Base-by-base conservation (phyloP, 495 filamentous ascomycete species). In the Podospora bellae-mahoneyi region DNA sequence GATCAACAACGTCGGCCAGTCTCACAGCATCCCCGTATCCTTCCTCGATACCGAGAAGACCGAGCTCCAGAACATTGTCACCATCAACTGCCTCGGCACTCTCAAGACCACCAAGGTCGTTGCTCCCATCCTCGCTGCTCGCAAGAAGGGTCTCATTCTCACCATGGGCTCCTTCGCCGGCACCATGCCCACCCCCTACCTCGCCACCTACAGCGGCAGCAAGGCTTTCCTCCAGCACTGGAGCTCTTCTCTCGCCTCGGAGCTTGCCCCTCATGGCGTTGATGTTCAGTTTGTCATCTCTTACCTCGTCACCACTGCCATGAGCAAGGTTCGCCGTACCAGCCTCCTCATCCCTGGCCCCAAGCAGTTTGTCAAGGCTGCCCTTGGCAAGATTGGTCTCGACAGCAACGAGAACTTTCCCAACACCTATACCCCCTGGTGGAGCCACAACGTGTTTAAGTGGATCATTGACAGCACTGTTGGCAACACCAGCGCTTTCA, bases 171-270 rank as follows among this genome's bases (percentile, higher is more conserved):
- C 92, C 55, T 95, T 97, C 74, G 95, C 91, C 66, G 96, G 94
- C 66, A 85, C 93, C 68, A 82, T 95, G 67, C 96, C 96, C 19
- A 97, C 93, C 2, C 96, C 95, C 2, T 87, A 96, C 30, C 87
- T 99, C 18, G 95, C 96, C 23, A 97, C 94, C 6, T 99, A 99
- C 85, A 96, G 92, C 67, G 96, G 96, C 66, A 92, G 88, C 86
- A 99, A 99, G 83, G 94, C 96, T 27, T 99, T 99, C 85, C 85
- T 99, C 66, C 94, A 97, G 78, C 89, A 96, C 77, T 99, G 96
- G 96, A 97, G 92, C 59, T 89, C 87, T 3, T 87, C 96, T 54
- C 86, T 99, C 2, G 90, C 89, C 28, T 84, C 91, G 13, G 96
- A 99, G 79, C 84, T 98, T 27, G 87, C 88, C 69, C 86, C 86